Conservation (phyloP, 805 yeast species). For the Saccharomycopsis guyanensis region DNA sequence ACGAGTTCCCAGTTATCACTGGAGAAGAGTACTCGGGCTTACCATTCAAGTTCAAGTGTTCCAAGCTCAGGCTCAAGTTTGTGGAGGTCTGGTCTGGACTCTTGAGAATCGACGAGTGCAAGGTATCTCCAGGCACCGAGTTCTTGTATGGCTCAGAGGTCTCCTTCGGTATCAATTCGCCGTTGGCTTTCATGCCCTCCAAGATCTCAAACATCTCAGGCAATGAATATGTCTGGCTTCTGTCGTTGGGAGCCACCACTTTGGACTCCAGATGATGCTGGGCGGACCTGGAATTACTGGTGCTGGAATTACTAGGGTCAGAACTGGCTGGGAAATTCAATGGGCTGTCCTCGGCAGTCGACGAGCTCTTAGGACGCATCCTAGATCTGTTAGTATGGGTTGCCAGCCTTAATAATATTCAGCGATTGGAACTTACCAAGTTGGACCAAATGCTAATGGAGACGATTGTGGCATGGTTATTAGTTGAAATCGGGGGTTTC, state of each 20-base stretch:
- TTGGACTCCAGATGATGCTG: slow-evolving; percentile 5
- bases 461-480: slow-evolving; percentile 27
- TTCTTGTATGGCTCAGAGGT: slow-evolving; percentile 29
- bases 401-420: not conserved
- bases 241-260: slow-evolving; percentile 31
- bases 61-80: slow-evolving; percentile 8
- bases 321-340: not conserved
- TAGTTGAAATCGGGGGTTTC: no score
- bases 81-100: slow-evolving; percentile 16
- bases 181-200: slow-evolving; percentile 31
- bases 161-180: slow-evolving; percentile 25
- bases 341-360: slow-evolving; percentile 7
- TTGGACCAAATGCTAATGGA: slow-evolving; percentile 27
- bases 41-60: slow-evolving; percentile 5
- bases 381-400: slow-evolving; percentile 21
- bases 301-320: not conserved
- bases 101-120: slow-evolving; percentile 15
- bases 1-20: not conserved
- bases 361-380: slow-evolving; percentile 29
- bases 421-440: slow-evolving; percentile 24
- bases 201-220: slow-evolving; percentile 49
- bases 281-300: slow-evolving; percentile 9
- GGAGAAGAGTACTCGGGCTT: not conserved
- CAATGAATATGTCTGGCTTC: slow-evolving; percentile 39
- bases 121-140: slow-evolving; percentile 26